Percentiles rank a stretch among this genome's conserved stretches.
Conservation (phyloP, 2,329 filamentous ascomycete species). For the Curvularia verruculosa region DNA sequence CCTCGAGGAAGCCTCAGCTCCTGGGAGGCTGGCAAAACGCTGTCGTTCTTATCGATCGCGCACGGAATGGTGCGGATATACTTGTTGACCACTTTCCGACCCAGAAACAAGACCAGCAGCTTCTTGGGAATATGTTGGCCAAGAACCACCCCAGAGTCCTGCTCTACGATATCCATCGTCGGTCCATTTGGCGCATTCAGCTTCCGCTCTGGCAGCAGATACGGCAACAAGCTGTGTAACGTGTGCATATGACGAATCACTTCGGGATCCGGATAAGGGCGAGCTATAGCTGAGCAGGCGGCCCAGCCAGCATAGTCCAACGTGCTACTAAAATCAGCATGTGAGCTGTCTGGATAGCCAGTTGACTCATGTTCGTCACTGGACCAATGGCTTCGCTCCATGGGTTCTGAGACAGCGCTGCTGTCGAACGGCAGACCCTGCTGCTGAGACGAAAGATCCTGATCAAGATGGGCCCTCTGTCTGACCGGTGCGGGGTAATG, state of each 20-base stretch:
- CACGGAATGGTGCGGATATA: conserved; percentile 23
- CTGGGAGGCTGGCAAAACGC: conserved; percentile 12
- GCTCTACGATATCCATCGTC: conserved; percentile 24
- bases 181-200: conserved; percentile 16
- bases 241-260: conserved; percentile 27
- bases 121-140: conserved; percentile 24
- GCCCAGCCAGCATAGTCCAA: background rate
- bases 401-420: background rate
- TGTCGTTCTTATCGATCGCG: conserved; percentile 16
- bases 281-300: background rate
- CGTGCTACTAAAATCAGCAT: background rate
- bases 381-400: background rate
- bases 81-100: conserved; percentile 20
- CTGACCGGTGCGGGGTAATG: background rate
- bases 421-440: background rate
- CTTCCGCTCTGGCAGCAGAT: conserved; percentile 22
- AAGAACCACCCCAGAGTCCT: conserved; percentile 5
- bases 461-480: background rate
- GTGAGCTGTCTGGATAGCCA: background rate
- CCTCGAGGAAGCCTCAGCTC: conserved; percentile 20
- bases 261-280: conserved; percentile 24
- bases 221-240: conserved; percentile 20
- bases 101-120: conserved; percentile 28
- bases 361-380: conserved; percentile 4
- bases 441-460: background rate